These are phyloP conservation scores for Nitzschia palea DNA, from an alignment of 108 stramenopile genomes.

Conservation along the genomic window DNA sequence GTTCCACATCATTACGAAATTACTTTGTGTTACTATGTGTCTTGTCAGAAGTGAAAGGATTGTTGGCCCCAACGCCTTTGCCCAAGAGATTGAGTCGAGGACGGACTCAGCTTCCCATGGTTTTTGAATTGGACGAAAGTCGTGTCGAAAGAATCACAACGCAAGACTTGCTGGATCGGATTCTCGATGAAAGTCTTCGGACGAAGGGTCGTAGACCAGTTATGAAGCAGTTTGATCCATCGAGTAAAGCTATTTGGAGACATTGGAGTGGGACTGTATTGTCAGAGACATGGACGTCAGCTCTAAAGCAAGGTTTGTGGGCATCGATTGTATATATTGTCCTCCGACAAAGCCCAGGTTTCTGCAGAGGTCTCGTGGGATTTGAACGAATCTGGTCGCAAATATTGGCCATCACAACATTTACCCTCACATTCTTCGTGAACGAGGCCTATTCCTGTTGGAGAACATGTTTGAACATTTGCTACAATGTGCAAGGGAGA, in stretches of 20 bases:
- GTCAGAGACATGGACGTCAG: constrained; percentile 17
- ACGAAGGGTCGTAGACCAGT: constrained; percentile 21
- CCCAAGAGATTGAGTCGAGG: not conserved
- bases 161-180: constrained; percentile 26
- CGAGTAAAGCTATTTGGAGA: constrained; percentile 18
- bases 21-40: too few relatives aligned
- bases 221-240: constrained; percentile 37
- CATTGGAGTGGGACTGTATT: constrained; percentile 34
- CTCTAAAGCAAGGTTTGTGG: not conserved
- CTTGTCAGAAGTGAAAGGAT: too few relatives aligned
- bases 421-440: constrained; percentile 50
- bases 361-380: not conserved
- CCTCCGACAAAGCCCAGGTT: not conserved
- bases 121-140: not conserved
- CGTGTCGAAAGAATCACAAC: constrained; percentile 20
- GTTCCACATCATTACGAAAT: too few relatives aligned
- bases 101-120: not conserved
- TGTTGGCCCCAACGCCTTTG: too few relatives aligned
- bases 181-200: constrained; percentile 30
- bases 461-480: constrained; percentile 32
- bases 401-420: constrained; percentile 34
- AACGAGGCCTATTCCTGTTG: constrained; percentile 40
- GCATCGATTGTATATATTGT: constrained; percentile 7
- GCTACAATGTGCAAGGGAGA: constrained; percentile 31
- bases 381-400: constrained; percentile 30